Conservation (phyloP, 495 filamentous ascomycete genomes). For the Hypoxylon lienhwacheense region DNA sequence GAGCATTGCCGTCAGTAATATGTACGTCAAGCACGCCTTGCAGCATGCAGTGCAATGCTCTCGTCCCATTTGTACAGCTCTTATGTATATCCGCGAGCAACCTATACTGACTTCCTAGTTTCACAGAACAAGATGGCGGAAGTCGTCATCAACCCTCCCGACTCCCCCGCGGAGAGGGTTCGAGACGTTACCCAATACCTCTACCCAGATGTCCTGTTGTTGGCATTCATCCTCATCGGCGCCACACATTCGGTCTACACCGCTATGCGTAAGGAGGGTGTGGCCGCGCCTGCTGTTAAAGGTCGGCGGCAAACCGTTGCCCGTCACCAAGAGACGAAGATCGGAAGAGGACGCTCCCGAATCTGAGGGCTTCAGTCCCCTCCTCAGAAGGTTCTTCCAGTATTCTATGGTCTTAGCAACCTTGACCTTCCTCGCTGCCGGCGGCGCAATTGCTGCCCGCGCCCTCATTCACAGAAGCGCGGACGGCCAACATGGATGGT, state of each 20-base stretch:
- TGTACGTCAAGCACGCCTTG: constrained; percentile 43
- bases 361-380: constrained; percentile 54
- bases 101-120: constrained; percentile 29
- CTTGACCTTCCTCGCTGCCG: constrained; percentile 73
- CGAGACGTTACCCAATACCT: constrained; percentile 45
- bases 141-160: constrained; percentile 36
- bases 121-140: constrained; percentile 39
- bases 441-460: constrained; percentile 73
- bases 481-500: constrained; percentile 67
- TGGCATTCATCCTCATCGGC: constrained; percentile 47
- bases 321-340: constrained; percentile 55
- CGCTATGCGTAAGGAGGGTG: constrained; percentile 47
- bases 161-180: constrained; percentile 41
- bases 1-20: constrained; percentile 36
- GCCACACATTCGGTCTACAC: constrained; percentile 49
- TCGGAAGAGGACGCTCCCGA: constrained; percentile 40
- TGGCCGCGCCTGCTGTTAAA: constrained; percentile 41
- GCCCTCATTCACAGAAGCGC: constrained; percentile 54
- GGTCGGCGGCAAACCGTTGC: constrained; percentile 84
- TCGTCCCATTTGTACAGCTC: constrained; percentile 32
- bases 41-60: constrained; percentile 43
- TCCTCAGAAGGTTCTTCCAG: constrained; percentile 68
- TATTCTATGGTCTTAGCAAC: constrained; percentile 69
- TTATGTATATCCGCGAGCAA: constrained; percentile 20
- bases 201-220: constrained; percentile 47